Conservation (phyloP, 2,329 filamentous ascomycete species). For the Hirsutella minnesotensis region DNA sequence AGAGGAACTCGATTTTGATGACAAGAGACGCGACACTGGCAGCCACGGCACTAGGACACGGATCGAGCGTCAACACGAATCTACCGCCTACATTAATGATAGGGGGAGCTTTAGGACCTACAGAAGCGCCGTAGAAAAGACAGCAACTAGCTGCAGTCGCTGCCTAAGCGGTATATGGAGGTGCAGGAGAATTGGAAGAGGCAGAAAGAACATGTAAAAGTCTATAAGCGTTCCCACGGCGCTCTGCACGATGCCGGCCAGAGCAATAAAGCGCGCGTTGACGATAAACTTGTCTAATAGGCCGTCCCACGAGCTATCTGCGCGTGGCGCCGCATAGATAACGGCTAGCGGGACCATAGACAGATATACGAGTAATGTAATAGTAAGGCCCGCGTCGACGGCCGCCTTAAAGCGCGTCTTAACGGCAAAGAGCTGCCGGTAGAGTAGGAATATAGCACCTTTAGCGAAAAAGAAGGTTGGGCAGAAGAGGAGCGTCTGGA, state of each 20-base stretch:
- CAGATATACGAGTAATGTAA: slow-evolving; percentile 5
- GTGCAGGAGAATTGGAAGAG: slow-evolving; percentile 3
- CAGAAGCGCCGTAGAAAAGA: slow-evolving; percentile 9
- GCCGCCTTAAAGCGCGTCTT: slow-evolving; percentile 2
- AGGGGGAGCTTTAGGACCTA: too few species aligned
- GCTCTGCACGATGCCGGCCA: slow-evolving; percentile 1
- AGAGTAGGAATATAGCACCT: slow-evolving; percentile 9
- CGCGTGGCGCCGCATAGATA: slow-evolving; percentile 2
- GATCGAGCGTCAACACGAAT: too few species aligned
- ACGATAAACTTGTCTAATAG: too few species aligned
- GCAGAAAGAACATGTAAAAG: slow-evolving; percentile 9
- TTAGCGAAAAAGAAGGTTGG: slow-evolving; percentile 9
- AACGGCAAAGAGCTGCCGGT: slow-evolving; percentile 8
- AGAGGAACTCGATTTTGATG: neutral
- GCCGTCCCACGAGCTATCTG: slow-evolving; percentile 2
- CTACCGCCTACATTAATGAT: too few species aligned
- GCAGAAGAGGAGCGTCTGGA: slow-evolving; percentile 3
- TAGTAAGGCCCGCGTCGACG: slow-evolving; percentile 6
- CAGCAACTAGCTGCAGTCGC: slow-evolving; percentile 4
- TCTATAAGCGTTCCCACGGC: slow-evolving; percentile 4
- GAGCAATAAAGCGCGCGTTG: too few species aligned
- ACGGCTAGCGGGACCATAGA: slow-evolving; percentile 3
- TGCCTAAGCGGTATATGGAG: slow-evolving; percentile 4
- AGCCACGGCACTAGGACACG: neutral
- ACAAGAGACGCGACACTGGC: neutral